These are phyloP conservation scores for Fusarium beomiforme DNA, from an alignment of 2,329 filamentous ascomycete genomes.

Conservation along the genomic window DNA sequence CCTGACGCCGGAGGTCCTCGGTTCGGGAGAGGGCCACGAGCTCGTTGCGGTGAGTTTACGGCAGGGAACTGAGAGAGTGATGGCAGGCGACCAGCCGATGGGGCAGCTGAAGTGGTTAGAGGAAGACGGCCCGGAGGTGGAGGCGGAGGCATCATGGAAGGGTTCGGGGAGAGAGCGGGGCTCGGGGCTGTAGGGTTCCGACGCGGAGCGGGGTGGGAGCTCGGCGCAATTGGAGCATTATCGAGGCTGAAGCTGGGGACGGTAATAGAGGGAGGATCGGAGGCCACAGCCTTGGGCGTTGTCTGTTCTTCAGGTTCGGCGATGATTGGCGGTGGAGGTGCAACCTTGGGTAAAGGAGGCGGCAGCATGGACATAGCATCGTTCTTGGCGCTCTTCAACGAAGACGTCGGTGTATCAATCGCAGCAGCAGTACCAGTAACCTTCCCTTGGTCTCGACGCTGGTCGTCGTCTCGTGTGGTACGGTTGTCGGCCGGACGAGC, in stretches of 20 bases:
- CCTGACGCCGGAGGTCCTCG: conserved; percentile 47
- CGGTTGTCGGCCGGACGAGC: conserved; percentile 38
- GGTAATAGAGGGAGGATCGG: conserved; percentile 35
- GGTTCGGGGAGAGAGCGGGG: conserved; percentile 8
- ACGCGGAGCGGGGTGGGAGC: conserved; percentile 25
- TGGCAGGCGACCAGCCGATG: conserved; percentile 45
- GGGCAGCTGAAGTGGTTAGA: conserved; percentile 27
- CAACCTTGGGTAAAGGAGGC: conserved; percentile 49
- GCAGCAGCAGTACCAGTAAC: conserved; percentile 8
- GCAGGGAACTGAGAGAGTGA: conserved; percentile 60
- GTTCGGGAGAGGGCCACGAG: conserved; percentile 55
- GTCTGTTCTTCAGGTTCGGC: conserved; percentile 53
- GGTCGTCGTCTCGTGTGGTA: conserved; percentile 23
- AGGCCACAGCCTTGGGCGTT: conserved; percentile 61
- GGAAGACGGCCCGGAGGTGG: conserved; percentile 33
- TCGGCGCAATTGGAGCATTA: conserved; percentile 37
- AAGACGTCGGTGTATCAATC: not conserved
- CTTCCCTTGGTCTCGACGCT: conserved; percentile 11
- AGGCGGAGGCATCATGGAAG: conserved; percentile 47
- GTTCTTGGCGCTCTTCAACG: conserved; percentile 4
- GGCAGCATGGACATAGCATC: conserved; percentile 52
- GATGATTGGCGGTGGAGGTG: conserved; percentile 35
- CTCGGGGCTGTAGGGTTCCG: conserved; percentile 28
- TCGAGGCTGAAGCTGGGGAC: conserved; percentile 61
- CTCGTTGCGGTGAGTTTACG: conserved; percentile 62